Evolutionary conservation across 805 yeast species (phyloP), one percentile per base, ranked within the genome.

Genomic region (Pichia scutulata): DNA sequence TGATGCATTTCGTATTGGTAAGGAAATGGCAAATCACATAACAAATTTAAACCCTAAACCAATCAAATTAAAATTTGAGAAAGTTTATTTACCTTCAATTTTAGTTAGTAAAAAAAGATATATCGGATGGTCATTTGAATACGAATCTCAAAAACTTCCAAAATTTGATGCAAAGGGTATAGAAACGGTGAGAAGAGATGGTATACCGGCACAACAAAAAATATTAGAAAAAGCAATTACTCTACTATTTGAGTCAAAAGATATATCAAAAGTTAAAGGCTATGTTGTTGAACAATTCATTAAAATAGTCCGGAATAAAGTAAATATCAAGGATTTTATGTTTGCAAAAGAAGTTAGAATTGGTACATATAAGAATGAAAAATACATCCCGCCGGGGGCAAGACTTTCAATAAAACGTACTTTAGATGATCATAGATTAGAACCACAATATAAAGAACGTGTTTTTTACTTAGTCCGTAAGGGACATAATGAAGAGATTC

Each of bases 131-230:
- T 75, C 85, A 41, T 92, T 76, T 65, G 96, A 86, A 56, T 58
- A 63, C 18, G 76, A 73, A 26, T 67, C 66, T 16, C 89, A 85
- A 56, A 55, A 48, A 3, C 68, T 53, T 7, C 88, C 97, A 0
- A 74, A 67, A 33, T 89, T 93, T 64, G 98, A 93, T 70, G 97
- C 99, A 0, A 93, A 93, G 57, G 99, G 99, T 1, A 89, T 89
- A 13, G 99, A 93, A 62, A 93, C 98, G 0, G 87, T 93, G 0
- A 69, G 99, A 55, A 70, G 99, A 55, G 99, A 93, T 66, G 98
- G 98, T 0, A 85, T 90, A 24, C 95, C 95, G 0, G 96, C 96
- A 0, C 95, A 87, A 56, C 95, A 82, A 66, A 82, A 83, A 56
- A 81, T 93, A 19, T 82, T 87, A 28, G 95, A 88, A 54, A 78